Conservation (phyloP, 768 basidiomycete genomes). For the Lactarius pseudohatsudake region DNA sequence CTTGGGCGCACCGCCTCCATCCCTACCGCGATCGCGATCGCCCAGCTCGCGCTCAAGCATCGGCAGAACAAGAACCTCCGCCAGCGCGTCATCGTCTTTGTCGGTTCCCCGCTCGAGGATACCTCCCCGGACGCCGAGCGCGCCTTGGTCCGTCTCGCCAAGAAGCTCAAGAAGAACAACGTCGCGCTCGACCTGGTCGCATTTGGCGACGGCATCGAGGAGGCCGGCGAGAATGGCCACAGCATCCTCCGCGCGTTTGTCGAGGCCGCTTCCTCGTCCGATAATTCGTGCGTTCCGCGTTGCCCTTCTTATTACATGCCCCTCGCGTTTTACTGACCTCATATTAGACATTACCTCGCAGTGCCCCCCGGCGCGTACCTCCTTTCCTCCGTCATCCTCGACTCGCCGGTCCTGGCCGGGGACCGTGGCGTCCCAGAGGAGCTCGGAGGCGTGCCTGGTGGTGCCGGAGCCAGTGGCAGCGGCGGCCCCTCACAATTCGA, state of each 20-base stretch:
- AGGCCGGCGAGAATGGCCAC: conserved; percentile 53
- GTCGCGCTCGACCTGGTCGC: conserved; percentile 90
- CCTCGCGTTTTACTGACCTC: neutral
- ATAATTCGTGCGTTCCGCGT: conserved; percentile 75
- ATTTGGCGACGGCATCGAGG: conserved; percentile 88
- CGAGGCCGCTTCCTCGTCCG: conserved; percentile 74
- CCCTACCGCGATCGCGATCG: conserved; percentile 87
- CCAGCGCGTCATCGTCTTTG: conserved; percentile 93
- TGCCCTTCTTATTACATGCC: neutral
- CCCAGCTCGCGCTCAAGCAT: conserved; percentile 95
- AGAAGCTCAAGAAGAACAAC: conserved; percentile 99
- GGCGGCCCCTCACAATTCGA: conserved; percentile 48
- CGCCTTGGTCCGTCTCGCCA: conserved; percentile 80
- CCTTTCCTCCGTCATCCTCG: conserved; percentile 78
- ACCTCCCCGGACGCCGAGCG: conserved; percentile 69
- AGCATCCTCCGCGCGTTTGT: conserved; percentile 78
- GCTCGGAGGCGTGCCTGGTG: conserved; percentile 48
- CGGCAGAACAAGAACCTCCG: conserved; percentile 98
- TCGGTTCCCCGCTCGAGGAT: conserved; percentile 83
- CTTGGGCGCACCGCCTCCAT: conserved; percentile 85
- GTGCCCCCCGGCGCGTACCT: conserved; percentile 77
- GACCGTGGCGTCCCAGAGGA: conserved; percentile 72
- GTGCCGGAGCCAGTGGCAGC: conserved; percentile 42
- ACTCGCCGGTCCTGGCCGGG: conserved; percentile 78
- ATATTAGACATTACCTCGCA: conserved; percentile 70